Percentiles rank a stretch among this genome's conserved stretches.
These are phyloP conservation scores for Laetiporus sulphureus DNA, from an alignment of 1,284 basidiomycete genomes.

Conservation along the genomic window DNA sequence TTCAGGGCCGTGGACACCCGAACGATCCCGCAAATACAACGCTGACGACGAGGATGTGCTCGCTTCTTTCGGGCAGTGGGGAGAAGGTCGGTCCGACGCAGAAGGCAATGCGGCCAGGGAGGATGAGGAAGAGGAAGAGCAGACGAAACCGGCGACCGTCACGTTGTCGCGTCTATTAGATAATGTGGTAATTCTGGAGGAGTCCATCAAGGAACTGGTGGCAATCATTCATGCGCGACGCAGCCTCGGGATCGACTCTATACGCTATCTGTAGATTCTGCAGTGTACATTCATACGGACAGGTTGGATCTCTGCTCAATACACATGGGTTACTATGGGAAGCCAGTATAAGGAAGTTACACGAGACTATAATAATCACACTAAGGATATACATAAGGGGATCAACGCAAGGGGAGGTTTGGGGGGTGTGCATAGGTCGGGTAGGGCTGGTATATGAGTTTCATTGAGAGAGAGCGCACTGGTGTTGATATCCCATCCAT, in stretches of 20 bases:
- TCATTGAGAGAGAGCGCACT: no score
- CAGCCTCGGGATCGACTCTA: slow-evolving; percentile 80
- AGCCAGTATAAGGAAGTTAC: neutral
- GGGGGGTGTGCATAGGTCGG: no score
- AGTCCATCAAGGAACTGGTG: slow-evolving; percentile 90
- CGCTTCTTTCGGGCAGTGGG: slow-evolving; percentile 47
- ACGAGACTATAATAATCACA: slow-evolving; percentile 2
- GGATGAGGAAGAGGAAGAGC: slow-evolving; percentile 23
- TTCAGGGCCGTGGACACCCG: slow-evolving; percentile 56
- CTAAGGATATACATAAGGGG: slow-evolving; percentile 1
- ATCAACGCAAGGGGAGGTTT: no score
- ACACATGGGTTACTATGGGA: neutral
- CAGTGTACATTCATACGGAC: neutral
- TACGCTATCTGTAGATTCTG: slow-evolving; percentile 58
- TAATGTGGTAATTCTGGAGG: slow-evolving; percentile 93
- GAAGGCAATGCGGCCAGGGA: slow-evolving; percentile 26
- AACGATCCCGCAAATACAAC: slow-evolving; percentile 43
- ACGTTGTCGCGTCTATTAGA: slow-evolving; percentile 85
- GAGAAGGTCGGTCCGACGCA: slow-evolving; percentile 28
- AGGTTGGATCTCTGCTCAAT: neutral
- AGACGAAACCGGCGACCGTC: slow-evolving; percentile 34
- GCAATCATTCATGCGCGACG: slow-evolving; percentile 83
- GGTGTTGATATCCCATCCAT: no score
- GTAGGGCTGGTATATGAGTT: no score
- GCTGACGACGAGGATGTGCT: slow-evolving; percentile 66